Evolutionary conservation across 2,329 filamentous ascomycete species (phyloP).

Genomic region (Purpureocillium takamizusanense): DNA sequence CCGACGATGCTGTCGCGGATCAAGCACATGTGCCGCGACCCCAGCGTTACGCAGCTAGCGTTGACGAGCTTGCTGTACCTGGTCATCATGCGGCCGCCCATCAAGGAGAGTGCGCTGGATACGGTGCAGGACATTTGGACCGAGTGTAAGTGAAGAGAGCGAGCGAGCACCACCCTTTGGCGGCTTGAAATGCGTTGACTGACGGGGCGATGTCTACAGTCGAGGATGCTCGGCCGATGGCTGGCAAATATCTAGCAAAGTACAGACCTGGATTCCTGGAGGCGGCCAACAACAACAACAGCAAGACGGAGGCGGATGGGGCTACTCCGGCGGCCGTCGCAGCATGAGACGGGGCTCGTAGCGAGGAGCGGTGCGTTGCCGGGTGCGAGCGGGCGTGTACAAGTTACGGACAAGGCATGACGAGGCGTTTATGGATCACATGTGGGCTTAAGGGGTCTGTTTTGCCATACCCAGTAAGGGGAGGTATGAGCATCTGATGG

Average conservation of each 20-base stretch:
- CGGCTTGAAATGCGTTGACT: background rate
- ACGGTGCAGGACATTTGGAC: conserved; percentile 58
- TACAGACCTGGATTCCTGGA: conserved; percentile 47
- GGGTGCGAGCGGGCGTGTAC: background rate
- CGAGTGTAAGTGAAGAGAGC: conserved; percentile 47
- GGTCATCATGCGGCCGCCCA: conserved; percentile 59
- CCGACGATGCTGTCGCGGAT: conserved; percentile 64
- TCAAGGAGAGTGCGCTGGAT: conserved; percentile 53
- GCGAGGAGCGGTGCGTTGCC: no score
- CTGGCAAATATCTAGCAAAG: conserved; percentile 52
- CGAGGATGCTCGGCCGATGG: conserved; percentile 54
- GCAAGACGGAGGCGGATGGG: background rate
- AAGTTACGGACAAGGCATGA: conserved; percentile 1
- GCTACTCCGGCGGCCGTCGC: conserved; percentile 18
- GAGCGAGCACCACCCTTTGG: background rate
- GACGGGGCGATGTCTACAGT: conserved; percentile 25
- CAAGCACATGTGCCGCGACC: conserved; percentile 56
- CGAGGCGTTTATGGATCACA: conserved; percentile 2
- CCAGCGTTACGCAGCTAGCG: conserved; percentile 53
- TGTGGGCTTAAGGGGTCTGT: no score
- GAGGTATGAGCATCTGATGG: no score
- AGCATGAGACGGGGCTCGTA: conserved; percentile 14
- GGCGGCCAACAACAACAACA: conserved; percentile 14
- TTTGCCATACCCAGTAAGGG: no score
- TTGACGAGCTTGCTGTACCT: conserved; percentile 58